These are phyloP conservation scores for Sugiyamaella americana DNA, from an alignment of 805 yeast genomes.

Conservation along the genomic window DNA sequence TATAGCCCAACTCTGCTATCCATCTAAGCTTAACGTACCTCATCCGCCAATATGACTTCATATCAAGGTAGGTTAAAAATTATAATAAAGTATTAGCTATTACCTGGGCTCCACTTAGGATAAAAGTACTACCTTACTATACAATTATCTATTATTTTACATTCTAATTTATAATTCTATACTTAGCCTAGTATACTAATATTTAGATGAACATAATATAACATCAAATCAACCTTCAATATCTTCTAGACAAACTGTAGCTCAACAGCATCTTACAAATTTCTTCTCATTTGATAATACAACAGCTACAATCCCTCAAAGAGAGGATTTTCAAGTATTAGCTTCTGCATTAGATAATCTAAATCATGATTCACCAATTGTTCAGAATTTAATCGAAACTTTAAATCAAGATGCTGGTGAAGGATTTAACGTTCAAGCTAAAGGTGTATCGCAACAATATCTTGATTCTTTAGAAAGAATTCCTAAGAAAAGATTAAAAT, in stretches of 20 bases:
- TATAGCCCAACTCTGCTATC: too few relatives aligned
- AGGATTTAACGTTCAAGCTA: background rate
- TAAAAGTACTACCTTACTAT: too few relatives aligned
- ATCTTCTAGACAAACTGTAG: background rate
- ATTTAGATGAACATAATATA: background rate
- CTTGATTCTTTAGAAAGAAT: conserved; percentile 76
- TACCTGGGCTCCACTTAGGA: too few relatives aligned
- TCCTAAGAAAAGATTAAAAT: conserved; percentile 36
- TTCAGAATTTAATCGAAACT: conserved; percentile 12
- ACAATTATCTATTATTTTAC: too few relatives aligned
- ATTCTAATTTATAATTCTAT: too few relatives aligned
- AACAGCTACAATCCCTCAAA: background rate
- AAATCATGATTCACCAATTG: conserved; percentile 14
- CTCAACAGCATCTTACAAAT: conserved; percentile 10
- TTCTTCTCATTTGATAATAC: conserved; percentile 6
- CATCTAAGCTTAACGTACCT: too few relatives aligned
- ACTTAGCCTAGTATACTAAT: too few relatives aligned
- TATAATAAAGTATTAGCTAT: too few relatives aligned
- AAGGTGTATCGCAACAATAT: conserved; percentile 53
- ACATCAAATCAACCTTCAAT: background rate
- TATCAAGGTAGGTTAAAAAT: too few relatives aligned
- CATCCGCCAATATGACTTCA: too few relatives aligned
- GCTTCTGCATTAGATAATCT: conserved; percentile 10
- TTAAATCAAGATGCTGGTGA: conserved; percentile 7
- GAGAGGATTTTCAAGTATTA: conserved; percentile 10